A percentile compares a stretch with the other conserved stretches of the same genome.
Evolutionary conservation across 2,329 filamentous ascomycete species (phyloP).

Genomic region (Ophiostoma ips): DNA sequence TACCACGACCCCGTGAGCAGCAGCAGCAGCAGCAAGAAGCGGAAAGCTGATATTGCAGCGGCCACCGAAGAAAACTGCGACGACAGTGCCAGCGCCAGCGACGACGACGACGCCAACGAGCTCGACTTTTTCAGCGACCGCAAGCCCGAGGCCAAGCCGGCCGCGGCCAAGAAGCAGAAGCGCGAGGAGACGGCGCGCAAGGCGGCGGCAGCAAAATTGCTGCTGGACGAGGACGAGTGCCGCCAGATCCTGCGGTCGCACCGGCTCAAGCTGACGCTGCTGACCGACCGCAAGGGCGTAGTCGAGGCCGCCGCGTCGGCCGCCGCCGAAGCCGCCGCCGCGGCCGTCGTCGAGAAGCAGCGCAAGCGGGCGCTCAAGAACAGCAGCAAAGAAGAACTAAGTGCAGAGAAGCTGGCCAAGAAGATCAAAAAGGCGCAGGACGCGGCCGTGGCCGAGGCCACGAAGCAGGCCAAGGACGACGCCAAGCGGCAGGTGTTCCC

Average conservation of each 20-base stretch:
- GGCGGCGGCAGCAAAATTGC: constrained; percentile 14
- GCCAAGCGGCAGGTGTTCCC: constrained; percentile 54
- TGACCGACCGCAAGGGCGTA: constrained; percentile 44
- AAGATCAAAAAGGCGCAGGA: constrained; percentile 29
- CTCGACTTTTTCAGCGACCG: constrained; percentile 42
- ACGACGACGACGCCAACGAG: constrained; percentile 20
- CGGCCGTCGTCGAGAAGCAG: neutral
- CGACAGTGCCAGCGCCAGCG: neutral
- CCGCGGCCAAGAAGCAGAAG: constrained; percentile 20
- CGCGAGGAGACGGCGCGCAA: constrained; percentile 18
- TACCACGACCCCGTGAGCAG: constrained; percentile 42
- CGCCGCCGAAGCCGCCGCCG: constrained; percentile 1
- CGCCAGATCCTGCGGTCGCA: constrained; percentile 63
- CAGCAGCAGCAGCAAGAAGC: constrained; percentile 34
- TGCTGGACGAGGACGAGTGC: constrained; percentile 55
- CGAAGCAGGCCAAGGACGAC: constrained; percentile 31
- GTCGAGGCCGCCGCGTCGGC: constrained; percentile 21
- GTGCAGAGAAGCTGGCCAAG: constrained; percentile 33
- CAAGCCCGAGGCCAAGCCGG: constrained; percentile 18
- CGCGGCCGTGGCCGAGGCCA: constrained; percentile 27
- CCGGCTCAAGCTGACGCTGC: constrained; percentile 68
- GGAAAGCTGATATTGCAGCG: constrained; percentile 4
- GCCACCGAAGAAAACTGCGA: neutral
- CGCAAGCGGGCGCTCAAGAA: neutral
- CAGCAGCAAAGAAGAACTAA: constrained; percentile 18